phyloP scores from a whole-genome alignment of 2,329 filamentous ascomycete genomes.

The Ambrosiella cleistominuta region DNA sequence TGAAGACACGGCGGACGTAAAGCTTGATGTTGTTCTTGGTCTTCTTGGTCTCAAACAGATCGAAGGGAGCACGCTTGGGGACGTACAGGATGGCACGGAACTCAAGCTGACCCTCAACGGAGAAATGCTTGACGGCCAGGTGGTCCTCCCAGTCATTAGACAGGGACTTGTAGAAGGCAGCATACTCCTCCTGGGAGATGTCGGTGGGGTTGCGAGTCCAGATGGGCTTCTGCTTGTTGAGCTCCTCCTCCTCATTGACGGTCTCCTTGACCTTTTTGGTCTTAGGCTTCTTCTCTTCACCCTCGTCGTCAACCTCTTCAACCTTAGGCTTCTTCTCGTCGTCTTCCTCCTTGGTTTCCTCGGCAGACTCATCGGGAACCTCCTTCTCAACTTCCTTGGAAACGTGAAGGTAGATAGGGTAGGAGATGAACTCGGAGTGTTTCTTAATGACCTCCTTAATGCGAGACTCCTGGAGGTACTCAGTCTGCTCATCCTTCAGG shows the following conservation, averaged over 20 bases:
- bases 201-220: slow-evolving; percentile 97
- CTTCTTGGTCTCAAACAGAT: slow-evolving; percentile 99
- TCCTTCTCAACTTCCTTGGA: slow-evolving; percentile 98
- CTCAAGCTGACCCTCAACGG: slow-evolving; percentile 98
- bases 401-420: slow-evolving; percentile 99
- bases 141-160: slow-evolving; percentile 99
- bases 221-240: slow-evolving; percentile 99
- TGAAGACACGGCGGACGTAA: slow-evolving; percentile 99
- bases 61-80: slow-evolving; percentile 97
- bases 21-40: slow-evolving; percentile 99
- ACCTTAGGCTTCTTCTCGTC: slow-evolving; percentile 90
- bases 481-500: slow-evolving; percentile 97
- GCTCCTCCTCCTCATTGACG: slow-evolving; percentile 96
- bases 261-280: slow-evolving; percentile 99
- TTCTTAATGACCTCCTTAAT: slow-evolving; percentile 99
- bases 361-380: slow-evolving; percentile 88
- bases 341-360: slow-evolving; percentile 40
- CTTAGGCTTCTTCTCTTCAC: slow-evolving; percentile 85
- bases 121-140: slow-evolving; percentile 99
- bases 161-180: slow-evolving; percentile 98
- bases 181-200: slow-evolving; percentile 92
- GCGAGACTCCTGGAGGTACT: slow-evolving; percentile 97
- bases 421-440: slow-evolving; percentile 99
- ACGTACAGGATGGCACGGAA: slow-evolving; percentile 99
- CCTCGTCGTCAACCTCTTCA: slow-evolving; percentile 82